Base-by-base conservation (phyloP, 164 flowering plant species). In the Aristolochia californica region DNA sequence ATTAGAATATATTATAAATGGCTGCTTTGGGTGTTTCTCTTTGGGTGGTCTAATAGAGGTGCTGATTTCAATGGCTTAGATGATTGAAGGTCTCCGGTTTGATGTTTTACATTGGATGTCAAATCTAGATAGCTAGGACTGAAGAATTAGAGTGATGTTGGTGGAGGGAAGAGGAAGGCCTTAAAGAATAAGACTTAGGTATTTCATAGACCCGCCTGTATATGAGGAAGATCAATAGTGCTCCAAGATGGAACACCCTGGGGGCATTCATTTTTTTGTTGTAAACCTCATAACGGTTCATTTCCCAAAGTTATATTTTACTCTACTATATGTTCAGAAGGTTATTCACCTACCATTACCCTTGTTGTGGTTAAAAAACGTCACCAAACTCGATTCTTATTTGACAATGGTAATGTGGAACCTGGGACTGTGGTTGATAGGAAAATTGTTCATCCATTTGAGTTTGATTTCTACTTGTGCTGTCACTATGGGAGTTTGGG, bases 191-290 rank as follows among this genome's bases (percentile, higher is more conserved):
- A n/a, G n/a, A n/a, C n/a, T n/a, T n/a, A 88, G 3, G 89, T 94
- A 51, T 62, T 71, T 13, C 97, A 91, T 9, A 88, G 66, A 57
- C 88, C 83, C 28, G 60, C 81, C 70, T 76, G 71, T 18, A 44
- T 34, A 57, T 88, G 70, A 67, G 98, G 97, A 60, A 91, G 70
- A 65, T 89, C 97, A 55, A 91, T 69, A 27, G 98, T 91, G 71
- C 95, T 87, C 48, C 95, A 95, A 34, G 98, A 91, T 38, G 98
- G 98, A 73, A 91, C 97, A 70, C 98, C 98, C 66, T 75, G 76
- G 51, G 60, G 75, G 62, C 98, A 91, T 69, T 81, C 81, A 53
- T 89, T 88, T 56, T 91, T 87, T 43, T 87, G 87, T 59, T 88
- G 87, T 63, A 76, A 89, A 61, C 67, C 75, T 64, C 84, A 80